Evolutionary conservation across 2,329 filamentous ascomycete species (phyloP), one percentile per base, ranked within the genome.

Genomic region (Pseudogymnoascus pannorum): DNA sequence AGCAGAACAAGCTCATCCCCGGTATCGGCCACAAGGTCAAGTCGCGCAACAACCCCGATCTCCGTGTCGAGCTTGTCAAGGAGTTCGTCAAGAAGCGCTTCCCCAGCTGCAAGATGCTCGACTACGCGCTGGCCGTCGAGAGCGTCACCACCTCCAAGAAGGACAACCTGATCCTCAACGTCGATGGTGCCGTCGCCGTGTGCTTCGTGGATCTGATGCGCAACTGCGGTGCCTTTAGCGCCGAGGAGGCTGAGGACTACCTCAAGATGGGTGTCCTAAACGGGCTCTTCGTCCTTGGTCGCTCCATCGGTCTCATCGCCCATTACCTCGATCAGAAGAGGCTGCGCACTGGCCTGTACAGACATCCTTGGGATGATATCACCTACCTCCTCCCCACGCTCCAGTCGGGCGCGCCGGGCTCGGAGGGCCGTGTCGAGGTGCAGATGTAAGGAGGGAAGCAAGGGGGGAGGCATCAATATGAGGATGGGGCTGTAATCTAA

Each of bases 301-400:
- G 94, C 74, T 91, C 86, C 77, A 99, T 99, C 73, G 94, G 94
- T 90, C 84, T 99, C 69, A 99, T 99, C 88, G 94, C 94, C 73
- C 94, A 99, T 80, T 97, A 93, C 85, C 87, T 99, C 72, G 94
- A 99, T 81, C 94, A 99, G 86, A 99, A 99, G 92, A 87, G 94
- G 79, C 85, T 99, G 78, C 89, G 93, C 73, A 99, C 94, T 73
- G 94, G 94, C 76, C 87, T 99, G 68, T 99, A 99, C 89, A 89
- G 94, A 76, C 92, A 96, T 86, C 94, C 94, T 75, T 97, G 94
- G 94, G 94, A 96, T 76, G 92, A 96, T 77, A 96, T 96, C 75
- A 96, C 92, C 68, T 96, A 96, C 80, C 85, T 96, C 70, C 87
- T 96, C 70, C 92, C 92, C 72, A 89, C 84, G 77, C 81, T 96